Evolutionary conservation across 2,329 filamentous ascomycete species (phyloP).

Genomic region (Pezicula neosporulosa): DNA sequence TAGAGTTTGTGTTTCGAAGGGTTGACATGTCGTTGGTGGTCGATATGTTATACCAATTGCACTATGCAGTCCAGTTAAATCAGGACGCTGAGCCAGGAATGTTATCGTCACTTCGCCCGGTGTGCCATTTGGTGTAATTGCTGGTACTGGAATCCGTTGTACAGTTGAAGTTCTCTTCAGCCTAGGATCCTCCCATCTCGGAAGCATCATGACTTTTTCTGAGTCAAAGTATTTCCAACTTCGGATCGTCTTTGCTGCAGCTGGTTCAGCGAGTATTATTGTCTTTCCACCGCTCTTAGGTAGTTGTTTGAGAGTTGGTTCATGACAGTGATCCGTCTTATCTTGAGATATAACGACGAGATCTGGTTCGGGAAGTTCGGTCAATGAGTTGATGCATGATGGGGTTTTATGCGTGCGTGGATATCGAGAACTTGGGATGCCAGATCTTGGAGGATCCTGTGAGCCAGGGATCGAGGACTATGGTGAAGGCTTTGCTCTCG

Average conservation of each 20-base stretch:
- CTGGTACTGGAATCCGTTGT: constrained; percentile 47
- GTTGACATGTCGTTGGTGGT: constrained; percentile 29
- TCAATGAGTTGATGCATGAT: constrained; percentile 54
- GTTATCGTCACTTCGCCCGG: constrained; percentile 70
- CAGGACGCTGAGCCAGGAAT: constrained; percentile 57
- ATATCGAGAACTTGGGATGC: constrained; percentile 57
- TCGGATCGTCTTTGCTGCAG: constrained; percentile 61
- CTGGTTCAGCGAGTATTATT: constrained; percentile 62
- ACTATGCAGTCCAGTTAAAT: constrained; percentile 59
- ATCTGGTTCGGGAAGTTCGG: constrained; percentile 50
- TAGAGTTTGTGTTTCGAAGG: not conserved
- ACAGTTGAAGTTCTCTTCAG: constrained; percentile 21
- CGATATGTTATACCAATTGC: constrained; percentile 72
- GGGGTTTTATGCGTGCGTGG: constrained; percentile 51
- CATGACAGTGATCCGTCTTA: constrained; percentile 68
- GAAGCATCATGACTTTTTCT: constrained; percentile 40
- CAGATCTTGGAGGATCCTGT: constrained; percentile 56
- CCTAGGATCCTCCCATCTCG: constrained; percentile 41
- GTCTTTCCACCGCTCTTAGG: constrained; percentile 49
- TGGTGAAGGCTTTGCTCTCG: constrained; percentile 53
- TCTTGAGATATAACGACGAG: constrained; percentile 57
- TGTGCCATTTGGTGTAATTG: constrained; percentile 46
- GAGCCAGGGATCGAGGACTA: constrained; percentile 73
- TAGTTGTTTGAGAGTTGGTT: constrained; percentile 64
- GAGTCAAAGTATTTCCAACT: constrained; percentile 67